Base-by-base conservation (phyloP, 805 yeast genomes). In the Nakazawaea anatomiae region DNA sequence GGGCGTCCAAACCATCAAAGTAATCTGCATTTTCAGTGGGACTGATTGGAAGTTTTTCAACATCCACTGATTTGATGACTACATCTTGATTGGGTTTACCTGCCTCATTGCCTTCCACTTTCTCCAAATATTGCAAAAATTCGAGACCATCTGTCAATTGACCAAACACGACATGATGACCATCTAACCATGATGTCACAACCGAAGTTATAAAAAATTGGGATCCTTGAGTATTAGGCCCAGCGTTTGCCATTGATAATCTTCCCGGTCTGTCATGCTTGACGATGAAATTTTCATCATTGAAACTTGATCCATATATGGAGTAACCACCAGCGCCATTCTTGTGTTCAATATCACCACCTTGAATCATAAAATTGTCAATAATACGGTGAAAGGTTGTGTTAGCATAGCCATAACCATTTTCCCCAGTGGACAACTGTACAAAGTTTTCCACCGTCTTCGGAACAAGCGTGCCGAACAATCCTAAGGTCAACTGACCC, bases 281-380 rank as follows among this genome's bases (percentile, higher is more conserved):
- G 55, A 76, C 54, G 12, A 53, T 53, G 53, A 76, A 76, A 65
- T 82, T 87, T 74, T 90, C 97, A 65, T 90, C 97, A 4, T 72
- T 75, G 61, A 89, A 84, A 60, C 74, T 75, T 51, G 71, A 71
- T 32, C 96, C 96, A 67, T 82, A 87, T 59, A 89, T 83, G 30
- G 95, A 86, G 58, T 75, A 74, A 11, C 97, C 96, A 29, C 95
- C 96, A 50, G 79, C 74, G 12, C 92, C 91, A 57, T 76, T 73
- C 39, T 67, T 68, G 29, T 75, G 76, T 57, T 86, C 83, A 63
- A 85, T 83, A 67, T 89, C 92, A 55, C 97, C 97, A 52, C 96
- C 96, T 70, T 88, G 96, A 58, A 90, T 77, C 85, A 88, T 82
- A 65, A 87, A 87, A 51, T 76, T 75, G 42, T 80, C 74, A 55